These are phyloP conservation scores for button mushroom (Agaricus bisporus) DNA, from an alignment of 768 basidiomycete genomes.

Conservation along the genomic window DNA sequence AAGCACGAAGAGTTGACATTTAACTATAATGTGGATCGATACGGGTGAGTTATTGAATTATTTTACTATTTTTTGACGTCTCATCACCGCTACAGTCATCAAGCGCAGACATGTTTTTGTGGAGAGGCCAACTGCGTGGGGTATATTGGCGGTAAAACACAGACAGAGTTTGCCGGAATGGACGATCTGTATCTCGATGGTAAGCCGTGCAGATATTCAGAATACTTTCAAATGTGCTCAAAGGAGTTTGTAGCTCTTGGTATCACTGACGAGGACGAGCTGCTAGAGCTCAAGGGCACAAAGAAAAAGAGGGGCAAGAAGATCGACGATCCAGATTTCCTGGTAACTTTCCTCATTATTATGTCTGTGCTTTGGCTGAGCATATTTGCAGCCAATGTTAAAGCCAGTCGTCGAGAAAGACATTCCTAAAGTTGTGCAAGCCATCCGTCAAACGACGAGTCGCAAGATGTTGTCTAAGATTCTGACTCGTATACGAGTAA, in stretches of 20 bases:
- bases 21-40: conserved; percentile 99
- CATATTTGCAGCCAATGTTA: conserved; percentile 55
- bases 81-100: conserved; percentile 55
- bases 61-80: neutral
- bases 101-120: conserved; percentile 92
- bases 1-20: conserved; percentile 91
- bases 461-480: conserved; percentile 78
- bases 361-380: neutral
- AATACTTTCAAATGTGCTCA: neutral
- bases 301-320: conserved; percentile 92
- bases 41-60: conserved; percentile 59
- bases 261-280: conserved; percentile 86
- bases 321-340: conserved; percentile 86
- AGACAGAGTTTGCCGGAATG: conserved; percentile 92
- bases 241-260: conserved; percentile 62
- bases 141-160: conserved; percentile 95
- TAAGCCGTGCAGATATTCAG: conserved; percentile 23
- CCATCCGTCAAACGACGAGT: conserved; percentile 82
- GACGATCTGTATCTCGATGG: conserved; percentile 94
- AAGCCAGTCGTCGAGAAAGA: conserved; percentile 73
- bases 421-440: conserved; percentile 87
- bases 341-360: conserved; percentile 41
- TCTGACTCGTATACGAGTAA: conserved; percentile 78
- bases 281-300: conserved; percentile 81
- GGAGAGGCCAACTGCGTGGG: conserved; percentile 95